Percentiles rank a stretch among this genome's conserved stretches.
These are phyloP conservation scores for Guadua angustifolia DNA, from an alignment of 176 grass and related monocot genomes.

Conservation along the genomic window DNA sequence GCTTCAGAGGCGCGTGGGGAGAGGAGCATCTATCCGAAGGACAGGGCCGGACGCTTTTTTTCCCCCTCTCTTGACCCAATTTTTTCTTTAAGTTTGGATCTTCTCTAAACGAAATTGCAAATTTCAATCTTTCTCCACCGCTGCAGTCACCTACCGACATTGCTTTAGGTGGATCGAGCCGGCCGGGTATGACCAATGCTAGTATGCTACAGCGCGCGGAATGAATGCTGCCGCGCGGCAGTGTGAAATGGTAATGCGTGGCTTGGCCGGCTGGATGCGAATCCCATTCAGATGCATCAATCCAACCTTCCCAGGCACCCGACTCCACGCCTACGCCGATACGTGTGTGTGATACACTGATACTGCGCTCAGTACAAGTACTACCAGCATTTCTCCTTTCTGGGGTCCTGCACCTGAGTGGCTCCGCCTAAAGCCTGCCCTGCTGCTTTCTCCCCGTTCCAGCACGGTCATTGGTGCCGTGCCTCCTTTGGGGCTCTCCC, in stretches of 20 bases:
- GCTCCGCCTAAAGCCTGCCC: conserved; percentile 32
- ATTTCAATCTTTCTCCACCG: too few relatives aligned
- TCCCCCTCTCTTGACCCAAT: too few relatives aligned
- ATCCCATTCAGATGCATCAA: conserved; percentile 53
- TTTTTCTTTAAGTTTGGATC: too few relatives aligned
- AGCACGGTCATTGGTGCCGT: not conserved
- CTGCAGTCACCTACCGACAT: too few relatives aligned
- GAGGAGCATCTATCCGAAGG: conserved; percentile 26
- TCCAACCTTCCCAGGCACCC: conserved; percentile 32
- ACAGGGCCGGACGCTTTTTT: not conserved
- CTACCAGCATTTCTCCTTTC: not conserved
- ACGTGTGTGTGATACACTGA: not conserved
- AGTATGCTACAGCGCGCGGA: not conserved
- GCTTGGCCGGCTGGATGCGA: not conserved
- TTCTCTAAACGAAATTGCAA: too few relatives aligned
- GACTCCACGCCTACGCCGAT: not conserved
- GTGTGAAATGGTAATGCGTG: not conserved
- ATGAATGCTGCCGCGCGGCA: not conserved
- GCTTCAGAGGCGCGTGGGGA: not conserved
- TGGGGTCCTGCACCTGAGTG: conserved; percentile 1
- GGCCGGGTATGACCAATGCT: not conserved
- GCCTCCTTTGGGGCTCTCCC: not conserved
- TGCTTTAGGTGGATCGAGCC: not conserved
- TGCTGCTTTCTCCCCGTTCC: not conserved
- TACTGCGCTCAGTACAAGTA: not conserved